Conservation (phyloP, 2,329 filamentous ascomycete species). For the Dryadomyces quercus-mongolicae region DNA sequence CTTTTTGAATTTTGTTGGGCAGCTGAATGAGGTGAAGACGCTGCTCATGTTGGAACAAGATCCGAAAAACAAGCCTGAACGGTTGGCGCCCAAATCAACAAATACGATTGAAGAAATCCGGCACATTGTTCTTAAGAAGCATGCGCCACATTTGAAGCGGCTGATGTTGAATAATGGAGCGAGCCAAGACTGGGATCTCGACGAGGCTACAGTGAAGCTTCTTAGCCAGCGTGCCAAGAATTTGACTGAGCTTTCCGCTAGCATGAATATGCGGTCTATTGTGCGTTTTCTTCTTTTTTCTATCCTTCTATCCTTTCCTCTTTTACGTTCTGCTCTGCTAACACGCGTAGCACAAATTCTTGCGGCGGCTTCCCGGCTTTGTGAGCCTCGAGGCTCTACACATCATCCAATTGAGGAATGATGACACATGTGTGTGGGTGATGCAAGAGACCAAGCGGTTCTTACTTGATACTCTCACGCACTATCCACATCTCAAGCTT, state of each 20-base stretch:
- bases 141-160: conserved; percentile 38
- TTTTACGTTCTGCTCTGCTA: too few species aligned
- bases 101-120: conserved; percentile 47
- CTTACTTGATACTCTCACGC: conserved; percentile 43
- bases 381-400: conserved; percentile 41
- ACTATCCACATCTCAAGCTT: conserved; percentile 41
- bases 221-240: conserved; percentile 35
- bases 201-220: conserved; percentile 41
- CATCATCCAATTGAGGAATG: conserved; percentile 39
- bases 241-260: conserved; percentile 43
- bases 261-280: conserved; percentile 39
- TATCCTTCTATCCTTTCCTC: neutral
- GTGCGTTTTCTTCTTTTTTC: conserved; percentile 26
- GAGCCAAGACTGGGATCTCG: conserved; percentile 41
- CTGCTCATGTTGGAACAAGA: conserved; percentile 46
- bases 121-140: conserved; percentile 42
- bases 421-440: conserved; percentile 44
- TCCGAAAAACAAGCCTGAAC: conserved; percentile 37
- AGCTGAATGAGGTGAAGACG: conserved; percentile 42
- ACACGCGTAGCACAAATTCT: conserved; percentile 37
- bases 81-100: conserved; percentile 36
- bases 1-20: conserved; percentile 41
- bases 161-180: conserved; percentile 49
- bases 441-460: conserved; percentile 46
- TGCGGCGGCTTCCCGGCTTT: conserved; percentile 43